Evolutionary conservation across 1,284 basidiomycete species (phyloP).

Genomic region (Athelia sp.): DNA sequence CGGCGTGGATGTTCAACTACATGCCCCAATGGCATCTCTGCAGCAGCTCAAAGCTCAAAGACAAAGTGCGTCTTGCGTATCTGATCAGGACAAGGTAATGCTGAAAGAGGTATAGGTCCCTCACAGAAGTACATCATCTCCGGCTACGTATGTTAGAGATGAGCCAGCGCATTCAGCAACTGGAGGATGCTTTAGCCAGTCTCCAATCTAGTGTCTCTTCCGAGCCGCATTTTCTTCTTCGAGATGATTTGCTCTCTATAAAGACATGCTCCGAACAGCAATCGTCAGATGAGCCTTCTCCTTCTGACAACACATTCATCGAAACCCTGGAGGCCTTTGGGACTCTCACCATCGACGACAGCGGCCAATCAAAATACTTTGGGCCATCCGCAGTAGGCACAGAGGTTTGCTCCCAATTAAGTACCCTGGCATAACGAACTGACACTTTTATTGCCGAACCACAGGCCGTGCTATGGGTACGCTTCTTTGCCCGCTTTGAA

Average conservation of each 20-base stretch:
- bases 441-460: too few relatives aligned
- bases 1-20: conserved; percentile 41
- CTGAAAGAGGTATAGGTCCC: conserved; percentile 37
- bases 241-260: conserved; percentile 53
- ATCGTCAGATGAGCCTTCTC: conserved; percentile 16
- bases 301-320: conserved; percentile 13
- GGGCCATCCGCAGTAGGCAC: conserved; percentile 60
- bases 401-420: too few relatives aligned
- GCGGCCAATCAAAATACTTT: conserved; percentile 56
- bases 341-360: conserved; percentile 50
- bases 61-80: conserved; percentile 31
- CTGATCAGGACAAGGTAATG: not conserved
- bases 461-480: conserved; percentile 19
- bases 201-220: conserved; percentile 56
- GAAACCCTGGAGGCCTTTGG: conserved; percentile 43
- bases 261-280: conserved; percentile 45
- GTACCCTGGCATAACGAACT: too few relatives aligned
- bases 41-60: conserved; percentile 62
- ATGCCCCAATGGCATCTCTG: conserved; percentile 51
- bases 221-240: conserved; percentile 60
- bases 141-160: conserved; percentile 67
- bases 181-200: conserved; percentile 64
- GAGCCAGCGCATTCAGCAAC: conserved; percentile 66
- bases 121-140: conserved; percentile 66
- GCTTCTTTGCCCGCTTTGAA: not conserved